Percentiles rank a stretch among this genome's conserved stretches.
Conservation (phyloP, 306 rosid species). For the Prunus armeniaca region DNA sequence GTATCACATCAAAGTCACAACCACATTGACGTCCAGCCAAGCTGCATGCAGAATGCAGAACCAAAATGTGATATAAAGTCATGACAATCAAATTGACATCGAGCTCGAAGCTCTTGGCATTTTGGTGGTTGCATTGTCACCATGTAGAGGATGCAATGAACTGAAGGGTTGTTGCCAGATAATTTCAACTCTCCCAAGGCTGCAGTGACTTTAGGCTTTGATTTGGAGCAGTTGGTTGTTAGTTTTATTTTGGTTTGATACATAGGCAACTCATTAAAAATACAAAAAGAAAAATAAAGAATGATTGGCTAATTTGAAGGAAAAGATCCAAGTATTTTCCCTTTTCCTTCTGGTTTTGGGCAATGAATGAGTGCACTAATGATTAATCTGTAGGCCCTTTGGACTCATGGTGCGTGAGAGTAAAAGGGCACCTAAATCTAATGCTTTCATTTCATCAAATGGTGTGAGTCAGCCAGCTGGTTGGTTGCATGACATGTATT, state of each 20-base stretch:
- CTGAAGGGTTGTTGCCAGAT: background rate
- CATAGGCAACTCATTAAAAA: too few relatives aligned
- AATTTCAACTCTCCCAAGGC: too few relatives aligned
- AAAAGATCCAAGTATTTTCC: too few relatives aligned
- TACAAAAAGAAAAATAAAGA: too few relatives aligned
- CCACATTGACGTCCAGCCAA: background rate
- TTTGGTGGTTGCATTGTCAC: background rate
- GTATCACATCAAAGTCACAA: background rate
- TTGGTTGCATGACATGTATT: background rate
- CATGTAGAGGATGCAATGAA: background rate
- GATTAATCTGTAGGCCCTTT: conserved; percentile 4
- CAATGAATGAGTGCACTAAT: background rate
- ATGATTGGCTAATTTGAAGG: too few relatives aligned
- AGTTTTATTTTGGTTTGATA: too few relatives aligned
- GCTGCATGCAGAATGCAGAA: background rate
- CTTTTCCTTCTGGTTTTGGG: too few relatives aligned
- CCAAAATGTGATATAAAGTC: background rate
- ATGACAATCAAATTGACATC: background rate
- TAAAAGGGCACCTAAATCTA: background rate
- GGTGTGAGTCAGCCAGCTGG: conserved; percentile 5
- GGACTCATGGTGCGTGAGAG: background rate
- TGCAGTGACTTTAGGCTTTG: too few relatives aligned
- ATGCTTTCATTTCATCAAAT: background rate
- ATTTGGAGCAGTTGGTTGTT: too few relatives aligned
- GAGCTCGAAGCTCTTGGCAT: background rate